Evolutionary conservation across 2,329 filamentous ascomycete species (phyloP).

Genomic region (Neofusicoccum sp.): DNA sequence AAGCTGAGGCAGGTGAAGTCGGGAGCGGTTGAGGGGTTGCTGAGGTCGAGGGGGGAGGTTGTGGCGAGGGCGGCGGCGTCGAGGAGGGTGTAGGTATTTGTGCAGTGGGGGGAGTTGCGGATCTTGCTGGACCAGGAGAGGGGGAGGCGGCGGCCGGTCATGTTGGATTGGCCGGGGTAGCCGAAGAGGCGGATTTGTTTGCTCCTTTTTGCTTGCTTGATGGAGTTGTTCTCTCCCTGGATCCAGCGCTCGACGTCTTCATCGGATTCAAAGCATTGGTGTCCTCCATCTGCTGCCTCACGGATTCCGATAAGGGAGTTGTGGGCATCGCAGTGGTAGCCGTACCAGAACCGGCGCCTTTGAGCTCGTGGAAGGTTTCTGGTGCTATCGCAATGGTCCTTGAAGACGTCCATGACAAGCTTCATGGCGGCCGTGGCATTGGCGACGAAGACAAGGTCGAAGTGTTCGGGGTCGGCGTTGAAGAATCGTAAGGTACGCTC

Average conservation of each 20-base stretch:
- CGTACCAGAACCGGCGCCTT: conserved; percentile 63
- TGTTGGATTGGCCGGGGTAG: conserved; percentile 88
- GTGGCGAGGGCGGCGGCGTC: conserved; percentile 82
- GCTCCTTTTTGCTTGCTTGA: conserved; percentile 33
- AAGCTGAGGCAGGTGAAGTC: conserved; percentile 88
- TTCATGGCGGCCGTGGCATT: conserved; percentile 93
- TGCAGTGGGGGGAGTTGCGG: conserved; percentile 28
- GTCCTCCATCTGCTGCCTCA: conserved; percentile 60
- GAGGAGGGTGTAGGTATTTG: conserved; percentile 64
- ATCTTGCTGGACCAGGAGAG: conserved; percentile 61
- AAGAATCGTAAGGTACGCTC: conserved; percentile 74
- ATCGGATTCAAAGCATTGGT: conserved; percentile 65
- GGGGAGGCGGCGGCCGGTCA: conserved; percentile 78
- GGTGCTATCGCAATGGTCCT: conserved; percentile 59
- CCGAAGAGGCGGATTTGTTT: conserved; percentile 65
- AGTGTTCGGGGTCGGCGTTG: conserved; percentile 74
- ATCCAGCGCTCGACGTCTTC: conserved; percentile 66
- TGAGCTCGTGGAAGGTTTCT: conserved; percentile 52
- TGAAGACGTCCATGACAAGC: conserved; percentile 74
- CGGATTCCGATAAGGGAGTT: conserved; percentile 83
- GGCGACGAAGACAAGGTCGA: conserved; percentile 85
- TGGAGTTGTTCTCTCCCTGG: conserved; percentile 28
- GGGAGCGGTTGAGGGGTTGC: conserved; percentile 56
- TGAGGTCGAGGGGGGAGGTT: conserved; percentile 72
- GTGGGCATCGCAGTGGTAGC: conserved; percentile 80